Evolutionary conservation across 75 land plant genomes (phyloP), one percentile per base, ranked within the genome.

Genomic region (Isoetes taiwanensis): DNA sequence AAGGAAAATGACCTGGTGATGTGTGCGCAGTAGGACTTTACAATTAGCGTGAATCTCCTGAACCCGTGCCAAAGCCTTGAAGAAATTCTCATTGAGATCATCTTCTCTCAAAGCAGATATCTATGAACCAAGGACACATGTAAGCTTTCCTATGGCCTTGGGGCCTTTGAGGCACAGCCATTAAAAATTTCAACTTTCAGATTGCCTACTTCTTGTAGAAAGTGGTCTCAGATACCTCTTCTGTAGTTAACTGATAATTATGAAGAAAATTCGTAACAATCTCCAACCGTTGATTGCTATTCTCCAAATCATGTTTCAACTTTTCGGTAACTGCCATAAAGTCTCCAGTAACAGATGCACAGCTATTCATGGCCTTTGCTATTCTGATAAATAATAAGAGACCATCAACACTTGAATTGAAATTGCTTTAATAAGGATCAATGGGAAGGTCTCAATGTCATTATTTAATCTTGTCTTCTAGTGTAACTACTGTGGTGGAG

Each of bases 21-120:
- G 98, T 48, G 98, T 93, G 67, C 98, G 77, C 1, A 93, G 76
- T 41, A 93, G 67, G 43, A 82, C 63, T 64, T 93, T 93, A 73
- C 98, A 93, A 62, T 93, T 93, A 33, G 83, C 81, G 68, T 93
- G 98, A 29, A 93, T 93, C 70, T 93, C 86, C 62, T 93, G 98
- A 32, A 93, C 98, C 66, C 86, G 98, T 54, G 80, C 38, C 56
- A 93, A 78, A 19, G 96, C 96, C 63, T 88, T 86, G 53, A 93
- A 93, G 64, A 93, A 93, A 58, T 80, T 77, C 25, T 88, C 95
- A 76, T 76, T 78, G 48, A 93, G 29, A 3, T 93, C 90, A 59
- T 93, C 96, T 55, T 84, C 96, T 56, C 90, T 74, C 42, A 93
- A 63, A 8, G 98, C 90, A 69, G 56, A 78, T 27, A 93, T 75